Base-by-base conservation (phyloP, 1,284 basidiomycete genomes). In the Rhodotorula sp. region DNA sequence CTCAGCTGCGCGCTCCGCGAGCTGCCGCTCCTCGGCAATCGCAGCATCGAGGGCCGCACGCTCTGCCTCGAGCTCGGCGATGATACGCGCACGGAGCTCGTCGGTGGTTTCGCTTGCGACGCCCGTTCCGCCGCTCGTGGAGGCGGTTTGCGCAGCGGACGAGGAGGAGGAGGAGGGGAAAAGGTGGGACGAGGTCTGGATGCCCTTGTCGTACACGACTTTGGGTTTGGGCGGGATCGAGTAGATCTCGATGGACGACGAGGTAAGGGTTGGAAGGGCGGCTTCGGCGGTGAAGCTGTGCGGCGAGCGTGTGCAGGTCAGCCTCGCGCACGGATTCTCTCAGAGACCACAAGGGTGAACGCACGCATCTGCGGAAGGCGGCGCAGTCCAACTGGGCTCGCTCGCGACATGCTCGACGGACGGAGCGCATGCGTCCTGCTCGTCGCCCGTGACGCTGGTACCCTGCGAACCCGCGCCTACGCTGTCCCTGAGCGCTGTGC, bases 11-110 rank as follows among this genome's bases (percentile, higher is more conserved):
- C 88, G 86, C 73, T 88, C 90, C 80, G 95, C 89, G 77, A 90
- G 90, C 76, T 90, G 89, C 22, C 94, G 83, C 73, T 93, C 92
- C 74, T 87, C 87, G 70, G 94, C 92, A 57, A 88, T 87, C 27
- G 88, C 87, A 56, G 86, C 82, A 63, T 83, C 82, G 37, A 83
- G 78, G 29, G 87, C 86, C 64, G 90, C 88, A 15, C 87, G 87
- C 74, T 93, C 88, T 60, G 84, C 80, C 88, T 82, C 84, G 44
- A 85, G 76, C 75, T 85, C 84, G 37, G 82, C 79, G 57, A 83
- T 71, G 67, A 94, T 85, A 46, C 89, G 87, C 75, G 88, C 87
- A 66, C 89, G 86, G 67, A 90, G 85, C 71, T 93, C 90, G 37
- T 92, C 92, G 37, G 68, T 62, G 10, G 63, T 73, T 57, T 77